Evolutionary conservation across 495 filamentous ascomycete species (phyloP).

Genomic region (Apodospora peruviana): DNA sequence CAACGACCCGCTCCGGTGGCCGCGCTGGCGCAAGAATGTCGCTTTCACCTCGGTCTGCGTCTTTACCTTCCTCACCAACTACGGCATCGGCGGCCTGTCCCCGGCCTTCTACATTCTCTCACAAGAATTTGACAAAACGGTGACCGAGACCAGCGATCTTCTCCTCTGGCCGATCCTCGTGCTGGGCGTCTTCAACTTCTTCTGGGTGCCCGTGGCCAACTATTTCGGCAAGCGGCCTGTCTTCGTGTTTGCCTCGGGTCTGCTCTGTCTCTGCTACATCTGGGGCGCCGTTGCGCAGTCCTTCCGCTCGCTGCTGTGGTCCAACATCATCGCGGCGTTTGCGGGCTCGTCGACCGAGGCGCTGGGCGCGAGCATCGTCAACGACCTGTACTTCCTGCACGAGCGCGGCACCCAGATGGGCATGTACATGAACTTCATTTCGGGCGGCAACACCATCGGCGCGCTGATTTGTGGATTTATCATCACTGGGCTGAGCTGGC

Average conservation of each 20-base stretch:
- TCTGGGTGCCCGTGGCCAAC: constrained; percentile 52
- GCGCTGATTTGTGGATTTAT: constrained; percentile 37
- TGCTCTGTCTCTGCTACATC: constrained; percentile 29
- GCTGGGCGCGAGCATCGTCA: constrained; percentile 32
- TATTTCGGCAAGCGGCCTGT: constrained; percentile 52
- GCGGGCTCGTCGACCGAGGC: constrained; percentile 30
- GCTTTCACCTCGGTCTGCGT: constrained; percentile 26
- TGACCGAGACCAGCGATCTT: constrained; percentile 20
- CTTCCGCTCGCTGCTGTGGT: constrained; percentile 28
- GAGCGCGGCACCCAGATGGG: constrained; percentile 37
- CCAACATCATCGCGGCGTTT: constrained; percentile 32
- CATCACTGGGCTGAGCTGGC: constrained; percentile 31
- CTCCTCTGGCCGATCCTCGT: constrained; percentile 30
- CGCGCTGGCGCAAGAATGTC: constrained; percentile 25
- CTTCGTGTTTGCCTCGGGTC: constrained; percentile 35
- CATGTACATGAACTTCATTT: constrained; percentile 35
- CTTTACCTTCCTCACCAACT: constrained; percentile 38
- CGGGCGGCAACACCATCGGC: constrained; percentile 32
- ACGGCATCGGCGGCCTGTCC: constrained; percentile 27
- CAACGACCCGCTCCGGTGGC: constrained; percentile 33
- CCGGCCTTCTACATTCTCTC: constrained; percentile 26
- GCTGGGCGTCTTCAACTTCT: constrained; percentile 39
- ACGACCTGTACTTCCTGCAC: constrained; percentile 39
- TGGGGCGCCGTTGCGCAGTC: constrained; percentile 24
- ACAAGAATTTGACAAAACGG: constrained; percentile 22